Evolutionary conservation across 495 filamentous ascomycete species (phyloP), one percentile per base, ranked within the genome.

Genomic region (Lichenothelia convexa): DNA sequence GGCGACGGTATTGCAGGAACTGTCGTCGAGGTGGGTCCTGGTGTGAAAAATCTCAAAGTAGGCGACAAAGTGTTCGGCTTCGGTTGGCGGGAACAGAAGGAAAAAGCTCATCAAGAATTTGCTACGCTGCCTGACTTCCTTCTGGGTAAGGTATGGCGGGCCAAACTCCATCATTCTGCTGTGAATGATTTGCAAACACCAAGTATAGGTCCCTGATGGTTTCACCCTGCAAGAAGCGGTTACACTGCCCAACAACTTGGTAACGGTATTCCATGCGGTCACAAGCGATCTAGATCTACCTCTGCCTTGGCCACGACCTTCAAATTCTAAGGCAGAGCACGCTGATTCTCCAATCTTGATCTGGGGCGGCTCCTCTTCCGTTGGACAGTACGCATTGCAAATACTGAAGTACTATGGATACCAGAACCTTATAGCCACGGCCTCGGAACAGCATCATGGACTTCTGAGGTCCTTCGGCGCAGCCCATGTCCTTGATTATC

Each of bases 311-410:
- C 63, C 62, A 1, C 50, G 52, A 18, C 59, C 62, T 3, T 38
- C 42, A 15, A 40, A 38, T 3, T 57, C 53, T 26, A 30, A 39
- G 13, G 54, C 57, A n/a, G 24, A 41, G 0, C 32, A 54, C 19
- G 49, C 42, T 0, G 31, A 58, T 4, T 37, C 42, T 7, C 39
- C 47, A 1, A 58, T 73, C 21, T 42, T 72, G 20, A 54, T 73
- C 26, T 71, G 68, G 65, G 68, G 69, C 7, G 69, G 61, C 1
- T 51, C 59, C 4, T 64, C 61, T 5, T 61, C 60, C 7, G 66
- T 69, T 7, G 68, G 69, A 3, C 51, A 61, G 29, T 64, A 58
- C 32, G 49, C 54, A 6, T 39, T 71, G 7, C 63, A 70, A 39
- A 60, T 70, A 18, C 49, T 70, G 1, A 48, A 48, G 24, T 53